Evolutionary conservation across 805 yeast genomes (phyloP).

Genomic region (Candida anglica): DNA sequence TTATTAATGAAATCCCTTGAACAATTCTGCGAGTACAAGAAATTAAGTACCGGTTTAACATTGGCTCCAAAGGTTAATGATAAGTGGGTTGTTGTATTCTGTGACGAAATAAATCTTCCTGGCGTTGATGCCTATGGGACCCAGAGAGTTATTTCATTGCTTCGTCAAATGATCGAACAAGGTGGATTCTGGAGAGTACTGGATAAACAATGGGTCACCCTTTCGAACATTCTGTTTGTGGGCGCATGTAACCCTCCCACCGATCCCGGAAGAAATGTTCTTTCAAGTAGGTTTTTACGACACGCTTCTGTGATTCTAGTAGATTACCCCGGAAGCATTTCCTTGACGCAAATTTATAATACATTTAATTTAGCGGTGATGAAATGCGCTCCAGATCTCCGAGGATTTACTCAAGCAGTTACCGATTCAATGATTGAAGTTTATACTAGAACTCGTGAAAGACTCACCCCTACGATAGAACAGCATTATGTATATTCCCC

Average conservation of each 20-base stretch:
- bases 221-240: constrained; percentile 72
- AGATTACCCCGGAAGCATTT: constrained; percentile 66
- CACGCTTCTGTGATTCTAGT: constrained; percentile 66
- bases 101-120: constrained; percentile 90
- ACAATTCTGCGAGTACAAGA: constrained; percentile 63
- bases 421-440: constrained; percentile 66
- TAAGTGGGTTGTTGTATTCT: constrained; percentile 75
- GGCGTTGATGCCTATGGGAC: constrained; percentile 66
- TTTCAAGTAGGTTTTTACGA: constrained; percentile 61
- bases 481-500: constrained; percentile 80
- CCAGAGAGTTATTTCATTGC: constrained; percentile 63
- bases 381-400: constrained; percentile 55
- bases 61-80: constrained; percentile 60
- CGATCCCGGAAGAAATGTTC: constrained; percentile 64
- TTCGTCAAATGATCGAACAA: constrained; percentile 71
- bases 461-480: constrained; percentile 35
- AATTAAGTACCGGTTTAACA: constrained; percentile 46
- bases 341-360: constrained; percentile 65
- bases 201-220: constrained; percentile 60
- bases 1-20: constrained; percentile 62
- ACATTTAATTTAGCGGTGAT: constrained; percentile 55
- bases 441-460: constrained; percentile 41
- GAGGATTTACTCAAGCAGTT: constrained; percentile 49
- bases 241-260: constrained; percentile 94
- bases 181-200: constrained; percentile 72